Conservation (phyloP, 805 yeast species). For the Danielia reshetovae region DNA sequence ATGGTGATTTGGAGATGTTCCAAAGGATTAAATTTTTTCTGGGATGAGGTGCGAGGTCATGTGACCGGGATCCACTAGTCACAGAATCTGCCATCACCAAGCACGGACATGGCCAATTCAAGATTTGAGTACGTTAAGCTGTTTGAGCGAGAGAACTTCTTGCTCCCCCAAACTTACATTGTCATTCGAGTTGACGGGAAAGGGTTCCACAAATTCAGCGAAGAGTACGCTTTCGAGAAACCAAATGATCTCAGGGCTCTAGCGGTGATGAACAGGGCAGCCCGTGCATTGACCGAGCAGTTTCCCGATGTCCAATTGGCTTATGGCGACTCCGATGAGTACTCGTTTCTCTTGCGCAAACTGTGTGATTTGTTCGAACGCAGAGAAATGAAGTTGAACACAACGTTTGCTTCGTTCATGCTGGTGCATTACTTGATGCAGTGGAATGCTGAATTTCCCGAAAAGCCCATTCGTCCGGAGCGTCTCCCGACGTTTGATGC, state of each 20-base stretch:
- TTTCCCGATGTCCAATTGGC: constrained; percentile 76
- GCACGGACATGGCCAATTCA: constrained; percentile 87
- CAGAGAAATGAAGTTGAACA: constrained; percentile 73
- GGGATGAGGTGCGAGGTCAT: constrained; percentile 1
- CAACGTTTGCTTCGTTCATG: constrained; percentile 78
- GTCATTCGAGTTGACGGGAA: constrained; percentile 89
- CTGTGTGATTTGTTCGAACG: constrained; percentile 73
- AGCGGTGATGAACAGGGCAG: constrained; percentile 77
- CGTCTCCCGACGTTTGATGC: constrained; percentile 88
- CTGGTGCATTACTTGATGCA: constrained; percentile 67
- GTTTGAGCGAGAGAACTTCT: constrained; percentile 69
- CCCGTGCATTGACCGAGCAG: constrained; percentile 55
- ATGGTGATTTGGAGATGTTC: constrained; percentile 14
- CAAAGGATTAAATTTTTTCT: constrained; percentile 3
- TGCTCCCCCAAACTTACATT: constrained; percentile 78
- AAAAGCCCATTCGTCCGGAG: constrained; percentile 41
- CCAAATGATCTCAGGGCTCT: constrained; percentile 86
- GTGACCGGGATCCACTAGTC: not conserved
- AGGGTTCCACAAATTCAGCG: constrained; percentile 85
- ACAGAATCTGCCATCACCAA: no score
- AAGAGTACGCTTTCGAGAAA: constrained; percentile 67
- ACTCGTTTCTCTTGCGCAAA: constrained; percentile 69
- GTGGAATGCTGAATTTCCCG: constrained; percentile 63
- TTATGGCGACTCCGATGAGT: constrained; percentile 95
- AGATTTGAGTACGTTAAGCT: constrained; percentile 80